Conservation (phyloP, 805 yeast species). For the Yarrowia yakushimensis region DNA sequence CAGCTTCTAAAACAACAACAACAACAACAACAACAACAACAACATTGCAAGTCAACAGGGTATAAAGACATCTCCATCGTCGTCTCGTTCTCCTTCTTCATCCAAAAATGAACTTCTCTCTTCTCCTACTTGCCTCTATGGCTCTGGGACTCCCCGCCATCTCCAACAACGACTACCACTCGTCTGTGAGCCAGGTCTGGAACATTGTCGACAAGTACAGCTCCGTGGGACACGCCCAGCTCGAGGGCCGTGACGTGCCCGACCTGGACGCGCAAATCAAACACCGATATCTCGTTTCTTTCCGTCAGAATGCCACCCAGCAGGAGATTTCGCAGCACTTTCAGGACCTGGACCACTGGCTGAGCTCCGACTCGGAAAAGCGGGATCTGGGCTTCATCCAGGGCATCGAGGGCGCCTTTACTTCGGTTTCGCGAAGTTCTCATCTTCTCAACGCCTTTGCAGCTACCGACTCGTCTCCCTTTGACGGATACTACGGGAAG, state of each 20-base stretch:
- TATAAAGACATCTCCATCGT: not conserved
- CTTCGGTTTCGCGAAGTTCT: not conserved
- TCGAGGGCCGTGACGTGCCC: not conserved
- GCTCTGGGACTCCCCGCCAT: not conserved
- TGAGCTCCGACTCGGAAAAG: not conserved
- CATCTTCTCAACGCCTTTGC: not conserved
- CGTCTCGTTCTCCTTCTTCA: not conserved
- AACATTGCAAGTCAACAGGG: not conserved
- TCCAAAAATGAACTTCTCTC: not conserved
- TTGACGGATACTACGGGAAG: slow-evolving; percentile 17
- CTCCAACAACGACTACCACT: not conserved
- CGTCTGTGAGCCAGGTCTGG: not conserved
- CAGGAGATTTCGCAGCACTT: slow-evolving; percentile 10
- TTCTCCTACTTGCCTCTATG: not conserved
- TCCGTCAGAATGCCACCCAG: not conserved
- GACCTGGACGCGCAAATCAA: not conserved
- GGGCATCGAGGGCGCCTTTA: not conserved
- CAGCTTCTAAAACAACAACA: too few relatives aligned
- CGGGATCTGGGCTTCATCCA: not conserved
- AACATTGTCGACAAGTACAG: not conserved
- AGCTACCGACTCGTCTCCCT: not conserved
- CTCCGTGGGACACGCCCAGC: not conserved
- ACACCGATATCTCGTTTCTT: not conserved
- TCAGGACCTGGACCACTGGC: not conserved
- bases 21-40: not conserved